These are phyloP conservation scores for Crithidia brevicula DNA, from an alignment of 208 protist species.

Conservation along the genomic window DNA sequence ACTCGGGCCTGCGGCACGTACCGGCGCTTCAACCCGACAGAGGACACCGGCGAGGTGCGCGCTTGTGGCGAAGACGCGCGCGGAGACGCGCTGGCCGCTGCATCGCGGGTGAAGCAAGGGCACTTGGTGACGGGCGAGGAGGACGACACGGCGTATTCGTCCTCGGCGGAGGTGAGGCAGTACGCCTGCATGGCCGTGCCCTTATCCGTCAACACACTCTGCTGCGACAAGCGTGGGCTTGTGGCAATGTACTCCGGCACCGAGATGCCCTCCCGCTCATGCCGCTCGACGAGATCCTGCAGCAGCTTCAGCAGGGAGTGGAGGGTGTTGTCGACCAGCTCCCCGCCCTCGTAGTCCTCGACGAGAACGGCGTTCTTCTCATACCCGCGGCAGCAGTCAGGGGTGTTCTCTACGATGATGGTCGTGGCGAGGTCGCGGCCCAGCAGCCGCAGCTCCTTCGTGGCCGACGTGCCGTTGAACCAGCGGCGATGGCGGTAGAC, in stretches of 20 bases:
- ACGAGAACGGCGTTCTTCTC: conserved; percentile 89
- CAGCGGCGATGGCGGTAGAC: conserved; percentile 82
- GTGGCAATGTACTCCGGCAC: conserved; percentile 79
- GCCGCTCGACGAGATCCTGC: conserved; percentile 66
- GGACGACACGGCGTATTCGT: conserved; percentile 6
- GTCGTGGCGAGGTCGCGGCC: conserved; percentile 73
- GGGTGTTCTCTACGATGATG: conserved; percentile 93
- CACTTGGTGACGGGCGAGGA: conserved; percentile 11
- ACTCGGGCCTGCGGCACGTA: conserved; percentile 9
- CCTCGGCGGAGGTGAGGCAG: conserved; percentile 55
- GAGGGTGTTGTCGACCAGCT: conserved; percentile 87
- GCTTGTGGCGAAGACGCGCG: background rate
- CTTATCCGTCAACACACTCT: conserved; percentile 68
- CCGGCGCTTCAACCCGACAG: conserved; percentile 4
- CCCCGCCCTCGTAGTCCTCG: conserved; percentile 91
- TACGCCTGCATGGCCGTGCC: conserved; percentile 71
- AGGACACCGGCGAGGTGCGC: background rate
- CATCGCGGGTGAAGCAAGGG: conserved; percentile 1
- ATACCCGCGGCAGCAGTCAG: conserved; percentile 88
- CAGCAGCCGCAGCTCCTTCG: conserved; percentile 86
- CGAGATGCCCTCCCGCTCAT: conserved; percentile 40
- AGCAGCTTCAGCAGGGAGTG: conserved; percentile 64
- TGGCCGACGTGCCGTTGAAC: conserved; percentile 61
- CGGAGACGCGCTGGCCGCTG: background rate
- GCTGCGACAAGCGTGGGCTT: conserved; percentile 39